Conservation (phyloP, 2,329 filamentous ascomycete species). For the Gremmenia infestans region DNA sequence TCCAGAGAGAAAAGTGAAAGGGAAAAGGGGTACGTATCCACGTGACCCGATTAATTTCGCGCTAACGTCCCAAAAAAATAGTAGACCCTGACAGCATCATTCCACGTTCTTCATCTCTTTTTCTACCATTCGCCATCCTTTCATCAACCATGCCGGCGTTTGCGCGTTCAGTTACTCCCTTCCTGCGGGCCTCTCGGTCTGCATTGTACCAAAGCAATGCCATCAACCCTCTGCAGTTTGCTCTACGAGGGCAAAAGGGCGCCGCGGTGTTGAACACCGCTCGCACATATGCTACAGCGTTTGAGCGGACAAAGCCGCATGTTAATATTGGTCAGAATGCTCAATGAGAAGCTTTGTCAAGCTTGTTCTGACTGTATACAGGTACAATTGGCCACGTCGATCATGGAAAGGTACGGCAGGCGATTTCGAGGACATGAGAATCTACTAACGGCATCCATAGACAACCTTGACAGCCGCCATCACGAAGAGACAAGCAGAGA, state of each 20-base stretch:
- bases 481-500: conserved; percentile 95
- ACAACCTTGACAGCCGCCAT: conserved; percentile 98
- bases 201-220: conserved; percentile 64
- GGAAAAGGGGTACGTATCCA: background rate
- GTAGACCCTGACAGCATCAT: background rate
- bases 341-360: background rate
- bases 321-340: conserved; percentile 81
- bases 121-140: conserved; percentile 9
- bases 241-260: conserved; percentile 57
- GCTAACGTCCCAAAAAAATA: background rate
- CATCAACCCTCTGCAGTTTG: conserved; percentile 72
- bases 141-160: conserved; percentile 69
- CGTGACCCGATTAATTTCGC: background rate
- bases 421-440: conserved; percentile 5
- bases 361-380: conserved; percentile 32
- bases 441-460: conserved; percentile 42
- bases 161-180: conserved; percentile 70
- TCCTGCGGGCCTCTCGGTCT: conserved; percentile 75
- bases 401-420: conserved; percentile 80
- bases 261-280: conserved; percentile 61
- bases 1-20: background rate
- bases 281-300: conserved; percentile 60
- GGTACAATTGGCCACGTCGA: conserved; percentile 99
- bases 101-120: conserved; percentile 7
- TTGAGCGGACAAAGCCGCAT: conserved; percentile 90